These are phyloP conservation scores for Diaporthe ilicicola DNA, from an alignment of 2,329 filamentous ascomycete species.

Conservation along the genomic window DNA sequence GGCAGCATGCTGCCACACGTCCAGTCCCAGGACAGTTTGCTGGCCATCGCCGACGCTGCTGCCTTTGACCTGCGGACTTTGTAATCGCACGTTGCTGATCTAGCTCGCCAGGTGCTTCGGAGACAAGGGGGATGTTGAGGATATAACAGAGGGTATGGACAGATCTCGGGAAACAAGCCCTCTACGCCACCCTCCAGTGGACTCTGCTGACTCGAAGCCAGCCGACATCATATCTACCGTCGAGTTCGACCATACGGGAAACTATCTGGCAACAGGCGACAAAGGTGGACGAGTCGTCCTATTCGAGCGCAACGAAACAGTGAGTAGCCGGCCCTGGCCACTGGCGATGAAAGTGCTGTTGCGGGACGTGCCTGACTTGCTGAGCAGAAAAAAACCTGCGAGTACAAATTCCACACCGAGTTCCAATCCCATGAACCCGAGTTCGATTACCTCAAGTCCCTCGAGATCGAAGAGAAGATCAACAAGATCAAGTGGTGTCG, in stretches of 20 bases:
- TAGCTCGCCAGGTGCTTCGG: conserved; percentile 83
- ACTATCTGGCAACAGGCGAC: conserved; percentile 90
- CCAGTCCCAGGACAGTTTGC: neutral
- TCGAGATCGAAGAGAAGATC: conserved; percentile 99
- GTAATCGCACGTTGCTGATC: conserved; percentile 37
- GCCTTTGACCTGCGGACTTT: neutral
- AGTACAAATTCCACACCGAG: conserved; percentile 99
- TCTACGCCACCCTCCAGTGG: neutral
- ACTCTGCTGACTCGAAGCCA: conserved; percentile 48
- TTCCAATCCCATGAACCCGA: conserved; percentile 99
- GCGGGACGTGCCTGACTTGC: conserved; percentile 43
- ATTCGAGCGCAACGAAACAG: conserved; percentile 95
- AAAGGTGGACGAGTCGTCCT: conserved; percentile 87
- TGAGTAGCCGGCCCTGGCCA: conserved; percentile 54
- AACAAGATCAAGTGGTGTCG: conserved; percentile 99
- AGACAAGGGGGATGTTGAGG: conserved; percentile 99
- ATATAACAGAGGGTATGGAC: conserved; percentile 80
- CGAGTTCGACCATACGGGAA: conserved; percentile 89
- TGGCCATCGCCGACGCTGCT: neutral
- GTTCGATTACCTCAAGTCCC: conserved; percentile 98
- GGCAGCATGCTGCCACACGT: neutral
- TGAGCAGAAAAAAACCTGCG: conserved; percentile 96
- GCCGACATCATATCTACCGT: conserved; percentile 93
- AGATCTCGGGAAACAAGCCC: neutral
- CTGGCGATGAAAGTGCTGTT: neutral